These are phyloP conservation scores for Flaveria brownii DNA, from an alignment of 129 eudicot species.

Conservation along the genomic window DNA sequence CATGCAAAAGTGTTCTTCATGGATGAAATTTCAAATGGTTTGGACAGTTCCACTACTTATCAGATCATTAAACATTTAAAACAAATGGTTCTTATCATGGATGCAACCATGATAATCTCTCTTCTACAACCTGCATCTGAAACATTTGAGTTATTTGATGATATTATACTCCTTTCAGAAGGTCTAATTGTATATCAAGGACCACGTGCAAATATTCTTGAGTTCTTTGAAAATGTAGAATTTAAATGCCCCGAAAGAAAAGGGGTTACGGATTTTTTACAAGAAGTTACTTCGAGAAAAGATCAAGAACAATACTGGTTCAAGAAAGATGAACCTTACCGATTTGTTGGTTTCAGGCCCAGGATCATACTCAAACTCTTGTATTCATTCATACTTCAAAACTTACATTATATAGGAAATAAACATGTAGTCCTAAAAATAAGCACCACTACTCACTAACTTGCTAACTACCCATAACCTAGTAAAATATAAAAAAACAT, in stretches of 20 bases:
- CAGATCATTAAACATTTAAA: conserved; percentile 60
- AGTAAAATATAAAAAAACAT: too few species aligned
- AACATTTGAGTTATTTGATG: conserved; percentile 64
- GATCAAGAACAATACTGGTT: conserved; percentile 79
- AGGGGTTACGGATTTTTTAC: conserved; percentile 68
- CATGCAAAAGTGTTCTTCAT: conserved; percentile 74
- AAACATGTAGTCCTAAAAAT: too few species aligned
- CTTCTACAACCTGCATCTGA: conserved; percentile 83
- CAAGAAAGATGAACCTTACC: conserved; percentile 42
- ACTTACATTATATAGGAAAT: too few species aligned
- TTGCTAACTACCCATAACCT: too few species aligned
- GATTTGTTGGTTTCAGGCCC: background rate
- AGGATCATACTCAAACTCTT: too few species aligned
- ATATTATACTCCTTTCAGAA: conserved; percentile 59
- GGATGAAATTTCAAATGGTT: conserved; percentile 87
- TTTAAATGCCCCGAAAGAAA: conserved; percentile 69
- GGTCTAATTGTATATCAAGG: conserved; percentile 68
- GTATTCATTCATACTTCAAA: too few species aligned
- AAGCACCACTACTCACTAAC: too few species aligned
- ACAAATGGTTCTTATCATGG: conserved; percentile 66
- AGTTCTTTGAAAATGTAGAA: conserved; percentile 57
- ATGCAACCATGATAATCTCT: conserved; percentile 60
- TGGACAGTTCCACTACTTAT: conserved; percentile 82
- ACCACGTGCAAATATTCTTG: conserved; percentile 51
- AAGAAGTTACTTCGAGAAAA: conserved; percentile 77